Conservation (phyloP, 148 eudicot species). For the Rhododendron simsii region DNA sequence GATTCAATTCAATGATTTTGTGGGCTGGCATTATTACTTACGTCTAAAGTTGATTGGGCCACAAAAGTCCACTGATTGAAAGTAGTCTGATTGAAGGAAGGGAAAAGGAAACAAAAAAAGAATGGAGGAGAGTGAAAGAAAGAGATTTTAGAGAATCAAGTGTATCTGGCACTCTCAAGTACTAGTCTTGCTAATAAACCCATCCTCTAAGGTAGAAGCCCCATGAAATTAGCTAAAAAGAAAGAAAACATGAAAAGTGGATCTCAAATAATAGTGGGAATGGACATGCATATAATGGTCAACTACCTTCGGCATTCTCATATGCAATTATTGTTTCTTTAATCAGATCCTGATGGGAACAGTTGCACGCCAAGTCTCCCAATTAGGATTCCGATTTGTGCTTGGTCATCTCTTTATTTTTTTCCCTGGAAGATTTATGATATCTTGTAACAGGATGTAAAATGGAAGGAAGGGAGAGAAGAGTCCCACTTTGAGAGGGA, state of each 20-base stretch:
- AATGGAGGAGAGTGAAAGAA: background rate
- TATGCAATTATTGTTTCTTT: background rate
- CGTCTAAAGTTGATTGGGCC: conserved; percentile 5
- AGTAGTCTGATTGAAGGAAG: background rate
- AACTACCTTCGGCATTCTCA: background rate
- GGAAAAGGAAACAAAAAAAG: background rate
- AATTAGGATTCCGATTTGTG: background rate
- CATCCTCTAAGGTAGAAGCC: background rate
- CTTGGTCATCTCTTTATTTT: background rate
- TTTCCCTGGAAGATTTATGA: no score
- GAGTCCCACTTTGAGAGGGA: no score
- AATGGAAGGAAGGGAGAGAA: no score
- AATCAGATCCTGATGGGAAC: background rate
- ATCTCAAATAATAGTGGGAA: background rate
- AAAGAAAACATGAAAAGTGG: background rate
- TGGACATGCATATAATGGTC: background rate
- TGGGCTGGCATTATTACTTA: conserved; percentile 3
- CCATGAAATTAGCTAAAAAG: background rate
- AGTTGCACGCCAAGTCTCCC: background rate
- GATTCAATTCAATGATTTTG: background rate
- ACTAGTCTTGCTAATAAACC: background rate
- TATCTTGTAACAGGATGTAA: no score
- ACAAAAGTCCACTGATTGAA: background rate
- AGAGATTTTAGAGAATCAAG: conserved; percentile 1
- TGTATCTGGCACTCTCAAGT: background rate